Base-by-base conservation (phyloP, 345 rosid species). In the Streptanthus diversifolius region DNA sequence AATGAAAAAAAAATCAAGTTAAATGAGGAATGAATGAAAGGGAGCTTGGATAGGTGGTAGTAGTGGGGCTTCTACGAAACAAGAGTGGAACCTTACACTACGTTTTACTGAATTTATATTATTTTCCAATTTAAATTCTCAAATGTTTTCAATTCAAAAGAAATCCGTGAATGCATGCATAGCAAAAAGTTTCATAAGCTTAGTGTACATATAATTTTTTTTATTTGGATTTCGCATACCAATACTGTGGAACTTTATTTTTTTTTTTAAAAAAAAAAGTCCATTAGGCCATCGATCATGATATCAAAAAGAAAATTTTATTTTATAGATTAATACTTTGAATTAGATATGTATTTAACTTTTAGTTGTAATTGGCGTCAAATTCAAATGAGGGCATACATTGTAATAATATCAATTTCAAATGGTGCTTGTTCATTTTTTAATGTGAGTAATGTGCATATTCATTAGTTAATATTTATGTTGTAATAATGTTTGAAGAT, bases 41-140 rank as follows among this genome's bases (percentile, higher is more conserved):
- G 7, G 14, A 30, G 36, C 60, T n/a, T 55, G 30, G 39, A 14
- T 52, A 43, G 70, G 36, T 68, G 51, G 18, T 62, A 68, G 79
- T 75, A 68, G 79, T 75, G 70, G 79, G 70, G 74, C 56, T 8
- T 61, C 70, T 75, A 61, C 24, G 41, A 43, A 75, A 69, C 70
- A 56, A 68, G 74, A 69, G 74, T 68, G 74, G 33, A 75, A 75
- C 70, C 69, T 61, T 52, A 61, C 74, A 61, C 63, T 75, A 68
- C 30, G 67, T 63, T 68, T 51, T 68, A 61, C 39, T 41, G 32
- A 68, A 58, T 68, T 14, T 47, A 27, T 29, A 29, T 9, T 32
- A n/a, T 15, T 58, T 57, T 36, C 35, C 41, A 7, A 12, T 32
- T 15, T 19, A 41, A 33, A 19, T 57, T 56, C 8, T 11, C n/a